A percentile compares a stretch with the other conserved stretches of the same genome.
Evolutionary conservation across 192 early-diverging fungal genomes (phyloP).

Genomic region (Gonapodya prolifera): DNA sequence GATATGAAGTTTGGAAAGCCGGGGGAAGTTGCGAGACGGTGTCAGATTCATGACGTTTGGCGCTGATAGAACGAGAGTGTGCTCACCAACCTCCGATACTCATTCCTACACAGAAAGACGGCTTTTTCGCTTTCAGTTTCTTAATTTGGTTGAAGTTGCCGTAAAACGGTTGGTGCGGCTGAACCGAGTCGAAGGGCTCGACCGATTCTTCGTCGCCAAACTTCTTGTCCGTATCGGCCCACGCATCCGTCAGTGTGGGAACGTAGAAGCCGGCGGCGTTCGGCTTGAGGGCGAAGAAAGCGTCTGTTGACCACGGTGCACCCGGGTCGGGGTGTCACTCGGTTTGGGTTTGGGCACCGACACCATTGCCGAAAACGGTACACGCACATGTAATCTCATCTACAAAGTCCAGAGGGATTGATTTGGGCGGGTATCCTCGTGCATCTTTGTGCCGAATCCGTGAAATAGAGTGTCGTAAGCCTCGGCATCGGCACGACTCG

Average conservation of each 20-base stretch:
- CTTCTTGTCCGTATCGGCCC: conserved; percentile 66
- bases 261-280: neutral
- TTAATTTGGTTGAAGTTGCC: conserved; percentile 10
- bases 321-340: neutral
- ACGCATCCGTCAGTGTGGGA: conserved; percentile 31
- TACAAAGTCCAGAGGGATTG: neutral
- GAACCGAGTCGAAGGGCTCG: neutral
- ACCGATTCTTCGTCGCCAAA: conserved; percentile 11
- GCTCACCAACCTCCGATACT: conserved; percentile 33
- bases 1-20: conserved; percentile 45
- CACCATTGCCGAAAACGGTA: neutral
- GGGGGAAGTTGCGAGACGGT: conserved; percentile 26
- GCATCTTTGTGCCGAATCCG: neutral
- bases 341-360: neutral
- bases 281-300: neutral
- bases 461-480: neutral
- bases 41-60: conserved; percentile 44
- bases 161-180: neutral
- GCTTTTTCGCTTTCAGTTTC: neutral
- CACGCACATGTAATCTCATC: neutral
- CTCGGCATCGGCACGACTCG: neutral
- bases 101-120: neutral
- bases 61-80: conserved; percentile 51
- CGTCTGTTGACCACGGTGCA: neutral
- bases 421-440: neutral